A percentile compares a stretch with the other conserved stretches of the same genome.
Conservation (phyloP, 2,329 filamentous ascomycete genomes). For the Trichophyton rubrum region DNA sequence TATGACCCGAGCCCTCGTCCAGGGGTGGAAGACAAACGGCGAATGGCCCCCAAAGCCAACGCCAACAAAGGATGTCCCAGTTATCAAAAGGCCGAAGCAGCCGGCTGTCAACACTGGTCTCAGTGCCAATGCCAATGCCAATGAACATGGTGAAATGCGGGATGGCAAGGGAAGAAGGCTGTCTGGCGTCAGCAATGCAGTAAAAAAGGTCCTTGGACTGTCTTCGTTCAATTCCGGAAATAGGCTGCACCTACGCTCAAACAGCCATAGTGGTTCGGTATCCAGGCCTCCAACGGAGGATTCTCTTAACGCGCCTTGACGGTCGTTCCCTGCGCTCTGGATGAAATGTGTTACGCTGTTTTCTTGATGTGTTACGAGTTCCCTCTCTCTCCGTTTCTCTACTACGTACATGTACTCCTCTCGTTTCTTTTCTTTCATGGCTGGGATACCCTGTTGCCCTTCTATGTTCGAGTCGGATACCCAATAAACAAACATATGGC, state of each 20-base stretch:
- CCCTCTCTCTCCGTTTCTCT: too few relatives aligned
- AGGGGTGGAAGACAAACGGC: slow-evolving; percentile 84
- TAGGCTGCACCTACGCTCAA: slow-evolving; percentile 28
- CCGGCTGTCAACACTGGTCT: neutral
- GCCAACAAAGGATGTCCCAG: slow-evolving; percentile 22
- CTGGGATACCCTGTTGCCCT: neutral
- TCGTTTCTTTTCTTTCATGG: neutral
- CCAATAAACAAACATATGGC: neutral
- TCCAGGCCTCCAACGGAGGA: neutral
- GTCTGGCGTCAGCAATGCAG: slow-evolving; percentile 28
- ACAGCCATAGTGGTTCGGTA: slow-evolving; percentile 15
- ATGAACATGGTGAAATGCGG: neutral
- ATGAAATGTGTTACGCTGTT: neutral
- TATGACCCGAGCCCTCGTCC: slow-evolving; percentile 66
- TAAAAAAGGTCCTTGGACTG: slow-evolving; percentile 31
- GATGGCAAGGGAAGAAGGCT: slow-evolving; percentile 12
- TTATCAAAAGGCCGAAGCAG: slow-evolving; percentile 7
- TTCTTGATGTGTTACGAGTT: too few relatives aligned
- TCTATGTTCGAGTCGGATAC: neutral
- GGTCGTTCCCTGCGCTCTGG: neutral
- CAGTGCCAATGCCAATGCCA: neutral
- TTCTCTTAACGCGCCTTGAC: neutral
- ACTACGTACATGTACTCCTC: neutral
- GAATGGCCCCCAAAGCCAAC: slow-evolving; percentile 70
- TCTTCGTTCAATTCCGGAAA: slow-evolving; percentile 21